A percentile compares a stretch with the other conserved stretches of the same genome.
Conservation (phyloP, 1,139 yeast species). For the Torulaspora pretoriensis region DNA sequence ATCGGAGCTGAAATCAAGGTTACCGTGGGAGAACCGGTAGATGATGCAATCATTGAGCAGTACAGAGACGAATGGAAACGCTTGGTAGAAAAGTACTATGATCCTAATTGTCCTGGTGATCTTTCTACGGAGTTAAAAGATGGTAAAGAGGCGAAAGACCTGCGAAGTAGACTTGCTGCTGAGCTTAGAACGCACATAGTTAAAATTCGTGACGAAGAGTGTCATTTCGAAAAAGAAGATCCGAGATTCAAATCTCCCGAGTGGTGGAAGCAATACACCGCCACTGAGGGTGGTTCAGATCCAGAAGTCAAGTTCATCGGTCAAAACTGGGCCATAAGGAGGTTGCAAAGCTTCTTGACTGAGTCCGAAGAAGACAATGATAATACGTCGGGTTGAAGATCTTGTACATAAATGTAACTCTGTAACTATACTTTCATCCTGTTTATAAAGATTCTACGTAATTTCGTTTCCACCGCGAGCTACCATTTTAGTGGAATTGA, state of each 20-base stretch:
- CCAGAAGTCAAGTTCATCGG: slow-evolving; percentile 69
- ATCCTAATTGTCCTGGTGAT: slow-evolving; percentile 50
- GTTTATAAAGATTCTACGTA: not conserved
- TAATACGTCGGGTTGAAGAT: slow-evolving; percentile 3
- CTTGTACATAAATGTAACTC: not conserved
- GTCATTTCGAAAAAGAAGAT: slow-evolving; percentile 53
- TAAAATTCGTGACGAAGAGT: slow-evolving; percentile 49
- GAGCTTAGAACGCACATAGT: slow-evolving; percentile 63
- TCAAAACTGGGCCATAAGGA: slow-evolving; percentile 71
- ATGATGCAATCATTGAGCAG: slow-evolving; percentile 53
- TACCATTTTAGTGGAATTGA: slow-evolving; percentile 49
- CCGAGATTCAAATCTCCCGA: slow-evolving; percentile 59
- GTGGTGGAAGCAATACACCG: slow-evolving; percentile 69
- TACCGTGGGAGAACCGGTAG: slow-evolving; percentile 67
- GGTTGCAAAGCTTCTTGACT: slow-evolving; percentile 55
- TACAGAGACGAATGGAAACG: slow-evolving; percentile 67
- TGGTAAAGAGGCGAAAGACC: slow-evolving; percentile 57
- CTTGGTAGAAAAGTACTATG: slow-evolving; percentile 52
- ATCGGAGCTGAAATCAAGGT: slow-evolving; percentile 66
- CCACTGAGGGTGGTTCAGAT: slow-evolving; percentile 60
- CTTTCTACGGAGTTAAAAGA: slow-evolving; percentile 56
- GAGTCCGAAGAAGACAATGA: slow-evolving; percentile 14
- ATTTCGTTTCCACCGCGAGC: slow-evolving; percentile 9
- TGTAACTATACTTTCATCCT: not conserved
- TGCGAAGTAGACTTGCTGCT: slow-evolving; percentile 69